A percentile compares a stretch with the other conserved stretches of the same genome.
Evolutionary conservation across 2,329 filamentous ascomycete genomes (phyloP).

Genomic region (Cladophialophora psammophila): DNA sequence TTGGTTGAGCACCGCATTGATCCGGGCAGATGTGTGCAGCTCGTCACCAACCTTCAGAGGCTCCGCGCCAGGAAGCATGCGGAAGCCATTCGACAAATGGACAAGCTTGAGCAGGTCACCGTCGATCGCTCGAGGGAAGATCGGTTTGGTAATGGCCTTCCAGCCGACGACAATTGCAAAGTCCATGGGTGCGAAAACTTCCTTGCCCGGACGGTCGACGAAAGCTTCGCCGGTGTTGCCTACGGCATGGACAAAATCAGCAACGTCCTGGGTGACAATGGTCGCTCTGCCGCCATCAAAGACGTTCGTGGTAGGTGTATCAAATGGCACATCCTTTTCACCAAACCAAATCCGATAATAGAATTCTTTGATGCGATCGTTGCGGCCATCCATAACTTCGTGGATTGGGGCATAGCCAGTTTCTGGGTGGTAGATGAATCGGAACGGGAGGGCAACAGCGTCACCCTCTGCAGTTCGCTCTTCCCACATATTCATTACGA

Average conservation of each 20-base stretch:
- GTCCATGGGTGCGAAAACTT: conserved; percentile 96
- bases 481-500: conserved; percentile 89
- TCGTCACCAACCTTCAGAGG: conserved; percentile 95
- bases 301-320: conserved; percentile 81
- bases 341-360: conserved; percentile 99
- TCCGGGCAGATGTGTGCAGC: conserved; percentile 88
- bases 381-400: conserved; percentile 94
- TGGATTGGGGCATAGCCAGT: conserved; percentile 96
- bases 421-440: conserved; percentile 93
- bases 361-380: conserved; percentile 98
- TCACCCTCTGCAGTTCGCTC: conserved; percentile 85
- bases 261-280: conserved; percentile 91
- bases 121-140: conserved; percentile 95
- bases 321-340: conserved; percentile 80
- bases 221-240: conserved; percentile 98
- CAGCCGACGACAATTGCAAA: conserved; percentile 97
- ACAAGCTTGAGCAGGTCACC: conserved; percentile 95
- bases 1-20: conserved; percentile 98
- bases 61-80: conserved; percentile 95
- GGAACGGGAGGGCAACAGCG: conserved; percentile 81
- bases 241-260: conserved; percentile 98
- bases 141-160: conserved; percentile 99
- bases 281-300: conserved; percentile 89
- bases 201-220: conserved; percentile 92
- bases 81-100: conserved; percentile 95